A percentile compares a stretch with the other conserved stretches of the same genome.
Evolutionary conservation across 2,329 filamentous ascomycete genomes (phyloP).

Genomic region (Herpotrichia juniperi): DNA sequence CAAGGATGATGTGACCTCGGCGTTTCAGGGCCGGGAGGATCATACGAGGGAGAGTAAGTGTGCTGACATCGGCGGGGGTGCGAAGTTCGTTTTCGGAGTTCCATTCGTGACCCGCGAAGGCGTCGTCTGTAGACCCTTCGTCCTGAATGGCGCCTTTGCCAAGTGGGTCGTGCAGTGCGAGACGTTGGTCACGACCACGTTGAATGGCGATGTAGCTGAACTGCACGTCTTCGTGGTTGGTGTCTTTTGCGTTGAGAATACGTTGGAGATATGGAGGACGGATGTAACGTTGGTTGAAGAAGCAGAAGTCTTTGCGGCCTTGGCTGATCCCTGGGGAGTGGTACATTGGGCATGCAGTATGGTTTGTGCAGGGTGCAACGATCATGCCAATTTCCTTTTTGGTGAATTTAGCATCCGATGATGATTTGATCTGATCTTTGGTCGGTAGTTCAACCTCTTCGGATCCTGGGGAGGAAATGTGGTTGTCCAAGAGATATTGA

Average conservation of each 20-base stretch:
- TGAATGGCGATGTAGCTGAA: constrained; percentile 90
- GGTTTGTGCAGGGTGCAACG: constrained; percentile 79
- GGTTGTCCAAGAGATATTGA: constrained; percentile 75
- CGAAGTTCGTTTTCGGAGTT: constrained; percentile 32
- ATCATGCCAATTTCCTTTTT: constrained; percentile 67
- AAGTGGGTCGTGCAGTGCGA: constrained; percentile 36
- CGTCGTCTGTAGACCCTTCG: constrained; percentile 64
- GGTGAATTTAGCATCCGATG: constrained; percentile 37
- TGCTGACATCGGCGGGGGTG: constrained; percentile 44
- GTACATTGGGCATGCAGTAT: constrained; percentile 89
- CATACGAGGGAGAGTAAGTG: constrained; percentile 77
- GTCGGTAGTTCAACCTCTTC: constrained; percentile 45
- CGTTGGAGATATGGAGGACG: constrained; percentile 82
- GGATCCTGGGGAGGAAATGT: constrained; percentile 69
- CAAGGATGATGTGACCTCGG: constrained; percentile 84
- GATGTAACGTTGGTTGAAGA: constrained; percentile 87
- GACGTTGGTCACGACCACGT: constrained; percentile 70
- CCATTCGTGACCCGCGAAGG: constrained; percentile 73
- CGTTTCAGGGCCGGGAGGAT: constrained; percentile 85
- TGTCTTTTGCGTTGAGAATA: constrained; percentile 70
- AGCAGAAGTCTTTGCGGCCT: constrained; percentile 88
- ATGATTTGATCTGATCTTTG: constrained; percentile 51
- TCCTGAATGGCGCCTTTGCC: constrained; percentile 54
- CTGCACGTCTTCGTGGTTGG: constrained; percentile 87
- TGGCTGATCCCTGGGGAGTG: constrained; percentile 68